Conservation (phyloP, 2,329 filamentous ascomycete genomes). For the Talaromyces sp. region DNA sequence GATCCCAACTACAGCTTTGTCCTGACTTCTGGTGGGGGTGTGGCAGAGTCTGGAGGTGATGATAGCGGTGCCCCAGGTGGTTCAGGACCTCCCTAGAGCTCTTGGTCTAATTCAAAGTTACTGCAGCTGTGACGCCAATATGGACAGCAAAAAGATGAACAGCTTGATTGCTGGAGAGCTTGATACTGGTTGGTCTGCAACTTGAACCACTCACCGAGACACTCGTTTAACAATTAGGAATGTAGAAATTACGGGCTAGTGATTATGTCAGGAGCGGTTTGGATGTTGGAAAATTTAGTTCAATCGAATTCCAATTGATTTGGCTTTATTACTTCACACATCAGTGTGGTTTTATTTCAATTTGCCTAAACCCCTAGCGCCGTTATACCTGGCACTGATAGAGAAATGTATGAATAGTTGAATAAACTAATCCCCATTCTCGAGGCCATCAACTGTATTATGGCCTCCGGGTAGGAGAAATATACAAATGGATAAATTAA, state of each 20-base stretch:
- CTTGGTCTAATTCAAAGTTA: not conserved
- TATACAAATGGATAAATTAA: no score
- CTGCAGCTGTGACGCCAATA: not conserved
- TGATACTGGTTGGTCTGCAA: not conserved
- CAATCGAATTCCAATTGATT: not conserved
- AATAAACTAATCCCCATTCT: no score
- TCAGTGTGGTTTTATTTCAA: not conserved
- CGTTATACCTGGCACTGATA: not conserved
- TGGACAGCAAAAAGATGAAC: not conserved
- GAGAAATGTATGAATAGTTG: not conserved
- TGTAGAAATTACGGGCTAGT: not conserved
- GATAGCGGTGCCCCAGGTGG: not conserved
- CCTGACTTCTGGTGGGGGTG: slow-evolving; percentile 12
- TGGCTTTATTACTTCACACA: not conserved
- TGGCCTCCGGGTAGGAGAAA: no score
- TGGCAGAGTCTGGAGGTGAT: not conserved
- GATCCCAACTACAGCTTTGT: slow-evolving; percentile 10
- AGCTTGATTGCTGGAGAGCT: not conserved
- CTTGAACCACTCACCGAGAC: not conserved
- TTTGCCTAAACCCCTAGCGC: no score
- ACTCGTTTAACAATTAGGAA: not conserved
- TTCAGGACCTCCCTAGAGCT: not conserved
- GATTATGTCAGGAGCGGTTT: not conserved
- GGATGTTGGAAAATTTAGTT: not conserved
- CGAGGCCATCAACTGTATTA: no score